A percentile compares a stretch with the other conserved stretches of the same genome.
Conservation (phyloP, 2,329 filamentous ascomycete species). For the Cercospora sojina region DNA sequence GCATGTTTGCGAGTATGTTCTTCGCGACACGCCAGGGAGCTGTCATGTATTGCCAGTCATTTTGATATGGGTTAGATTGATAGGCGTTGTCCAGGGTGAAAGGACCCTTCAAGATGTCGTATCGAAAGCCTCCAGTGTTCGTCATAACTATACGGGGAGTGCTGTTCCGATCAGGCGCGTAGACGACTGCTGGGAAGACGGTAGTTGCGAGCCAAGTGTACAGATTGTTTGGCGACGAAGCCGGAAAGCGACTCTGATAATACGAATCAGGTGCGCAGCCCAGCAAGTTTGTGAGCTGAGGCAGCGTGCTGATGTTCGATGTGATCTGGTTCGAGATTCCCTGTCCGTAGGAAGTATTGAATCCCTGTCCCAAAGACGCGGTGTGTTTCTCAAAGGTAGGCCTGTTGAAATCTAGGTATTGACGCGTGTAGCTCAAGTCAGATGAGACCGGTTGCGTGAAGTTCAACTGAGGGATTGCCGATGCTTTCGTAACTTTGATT, state of each 20-base stretch:
- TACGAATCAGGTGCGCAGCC: conserved; percentile 24
- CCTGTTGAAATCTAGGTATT: conserved; percentile 69
- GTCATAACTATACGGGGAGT: conserved; percentile 57
- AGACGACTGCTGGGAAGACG: conserved; percentile 47
- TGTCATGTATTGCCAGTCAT: conserved; percentile 55
- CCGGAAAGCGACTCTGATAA: conserved; percentile 19
- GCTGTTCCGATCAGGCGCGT: conserved; percentile 50
- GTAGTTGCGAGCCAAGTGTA: conserved; percentile 24
- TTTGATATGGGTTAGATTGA: conserved; percentile 57
- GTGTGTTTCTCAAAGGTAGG: conserved; percentile 65
- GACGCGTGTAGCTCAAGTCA: conserved; percentile 51
- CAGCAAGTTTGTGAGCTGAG: conserved; percentile 19
- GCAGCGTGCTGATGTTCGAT: conserved; percentile 20
- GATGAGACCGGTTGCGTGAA: conserved; percentile 31
- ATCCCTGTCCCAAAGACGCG: conserved; percentile 28
- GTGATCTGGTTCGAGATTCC: conserved; percentile 23
- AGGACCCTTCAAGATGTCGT: conserved; percentile 62
- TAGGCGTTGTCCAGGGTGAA: conserved; percentile 58
- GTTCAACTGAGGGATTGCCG: conserved; percentile 22
- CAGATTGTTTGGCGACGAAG: conserved; percentile 21
- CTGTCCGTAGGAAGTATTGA: conserved; percentile 24
- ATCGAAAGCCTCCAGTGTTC: conserved; percentile 62
- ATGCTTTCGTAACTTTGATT: conserved; percentile 36
- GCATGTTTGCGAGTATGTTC: conserved; percentile 26
- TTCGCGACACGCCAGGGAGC: conserved; percentile 25